These are phyloP conservation scores for Candida gigantensis DNA, from an alignment of 1,139 yeast genomes.

Conservation along the genomic window DNA sequence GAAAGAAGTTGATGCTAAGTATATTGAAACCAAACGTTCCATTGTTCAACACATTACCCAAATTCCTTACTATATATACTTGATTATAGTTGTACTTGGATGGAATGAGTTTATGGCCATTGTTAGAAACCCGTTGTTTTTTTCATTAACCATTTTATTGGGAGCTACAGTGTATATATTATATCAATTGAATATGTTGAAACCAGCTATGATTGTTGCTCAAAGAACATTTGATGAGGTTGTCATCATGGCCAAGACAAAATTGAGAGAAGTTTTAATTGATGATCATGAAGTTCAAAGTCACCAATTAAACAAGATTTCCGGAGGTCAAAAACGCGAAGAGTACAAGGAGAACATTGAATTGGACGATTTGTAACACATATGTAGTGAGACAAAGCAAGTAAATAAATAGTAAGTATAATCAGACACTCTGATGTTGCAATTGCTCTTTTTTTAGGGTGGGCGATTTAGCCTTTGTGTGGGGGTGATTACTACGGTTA, in stretches of 20 bases:
- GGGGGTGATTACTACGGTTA: too few relatives aligned
- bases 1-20: slow-evolving; percentile 77
- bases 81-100: slow-evolving; percentile 73
- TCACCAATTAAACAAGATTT: slow-evolving; percentile 25
- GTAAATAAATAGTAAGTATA: not conserved
- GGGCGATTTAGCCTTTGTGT: too few relatives aligned
- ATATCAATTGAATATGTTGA: slow-evolving; percentile 70
- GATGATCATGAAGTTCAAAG: slow-evolving; percentile 34
- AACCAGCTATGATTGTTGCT: slow-evolving; percentile 67
- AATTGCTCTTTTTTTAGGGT: too few relatives aligned
- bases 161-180: slow-evolving; percentile 68
- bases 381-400: slow-evolving; percentile 2
- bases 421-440: too few relatives aligned
- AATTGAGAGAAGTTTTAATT: slow-evolving; percentile 51
- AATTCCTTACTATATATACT: slow-evolving; percentile 81
- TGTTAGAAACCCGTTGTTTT: slow-evolving; percentile 76
- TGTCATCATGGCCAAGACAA: slow-evolving; percentile 55
- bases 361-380: slow-evolving; percentile 16
- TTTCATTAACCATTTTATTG: slow-evolving; percentile 56
- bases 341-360: slow-evolving; percentile 17
- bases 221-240: slow-evolving; percentile 61
- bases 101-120: slow-evolving; percentile 96
- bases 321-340: too few relatives aligned
- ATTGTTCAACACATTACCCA: slow-evolving; percentile 69
- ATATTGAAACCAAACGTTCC: slow-evolving; percentile 81